Evolutionary conservation across 2,329 filamentous ascomycete species (phyloP), one percentile per base, ranked within the genome.

Genomic region (Hypoxylon sp.): DNA sequence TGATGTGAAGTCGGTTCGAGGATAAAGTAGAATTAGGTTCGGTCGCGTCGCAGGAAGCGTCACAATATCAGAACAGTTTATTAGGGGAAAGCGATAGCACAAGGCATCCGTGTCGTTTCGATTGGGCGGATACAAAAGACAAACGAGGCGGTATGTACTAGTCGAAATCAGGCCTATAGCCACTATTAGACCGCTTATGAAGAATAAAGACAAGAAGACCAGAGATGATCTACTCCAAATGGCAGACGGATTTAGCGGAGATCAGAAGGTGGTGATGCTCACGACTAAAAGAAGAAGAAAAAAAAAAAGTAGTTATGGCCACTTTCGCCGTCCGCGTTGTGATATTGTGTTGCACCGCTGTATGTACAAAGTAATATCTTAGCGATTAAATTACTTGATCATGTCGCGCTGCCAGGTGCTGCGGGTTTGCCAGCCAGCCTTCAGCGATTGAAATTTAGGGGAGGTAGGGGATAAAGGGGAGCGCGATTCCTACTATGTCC

Each of bases 401-500:
- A 46, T 50, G 53, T 57, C 53, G 65, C 52, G 44, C 39, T 58
- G 59, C 55, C 44, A 56, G 61, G 22, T 26, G 26, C 42, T 35
- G n/a, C 39, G 17, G 35, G 19, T 31, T 37, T 37, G 55, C 46
- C 56, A 51, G 56, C 52, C 53, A 55, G 50, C 65, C 70, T 67
- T 70, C 68, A 63, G 46, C 44, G 37, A 58, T 63, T 10, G 63
- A 67, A 54, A 63, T 70, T 71, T 70, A 63, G 67, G 55, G 66
- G 70, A 70, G 67, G 68, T 72, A 70, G 72, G 72, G 72, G 67
- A 73, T 73, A 76, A 76, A 75, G 74, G 74, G 71, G 73, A 61
- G 50, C 59, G 68, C 72, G 50, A 72, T 75, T 59, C 74, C 71
- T 65, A 54, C 52, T 71, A 46, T 51, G 55, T 73, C 11, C 60